A percentile compares a stretch with the other conserved stretches of the same genome.
These are phyloP conservation scores for Pseudotsuga menziesii DNA, from an alignment of 75 land plant genomes.

Conservation along the genomic window DNA sequence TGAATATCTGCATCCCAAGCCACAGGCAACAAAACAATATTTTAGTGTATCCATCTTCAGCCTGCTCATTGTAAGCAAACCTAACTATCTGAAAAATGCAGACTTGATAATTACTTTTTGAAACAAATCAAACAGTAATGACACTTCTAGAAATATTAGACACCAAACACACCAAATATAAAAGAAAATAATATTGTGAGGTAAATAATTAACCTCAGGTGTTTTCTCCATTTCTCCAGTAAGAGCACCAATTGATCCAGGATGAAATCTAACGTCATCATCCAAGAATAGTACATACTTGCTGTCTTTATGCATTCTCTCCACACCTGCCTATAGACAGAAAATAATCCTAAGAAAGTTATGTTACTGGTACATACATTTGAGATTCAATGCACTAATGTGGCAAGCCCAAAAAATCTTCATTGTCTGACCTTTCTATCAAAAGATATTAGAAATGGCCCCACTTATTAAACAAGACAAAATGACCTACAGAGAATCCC, in stretches of 20 bases:
- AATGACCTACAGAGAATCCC: neutral
- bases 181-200: neutral
- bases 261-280: constrained; percentile 98
- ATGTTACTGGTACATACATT: neutral
- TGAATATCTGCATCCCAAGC: constrained; percentile 77
- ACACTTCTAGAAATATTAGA: neutral
- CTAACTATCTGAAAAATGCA: neutral
- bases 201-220: constrained; percentile 59
- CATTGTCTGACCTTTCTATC: neutral
- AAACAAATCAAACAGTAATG: neutral
- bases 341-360: neutral
- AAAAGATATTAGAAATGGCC: neutral
- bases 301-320: constrained; percentile 89
- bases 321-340: constrained; percentile 84
- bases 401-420: neutral
- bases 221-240: constrained; percentile 84
- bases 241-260: constrained; percentile 94
- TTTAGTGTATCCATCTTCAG: no score
- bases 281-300: constrained; percentile 97
- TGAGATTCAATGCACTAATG: neutral
- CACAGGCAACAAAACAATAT: constrained; percentile 4
- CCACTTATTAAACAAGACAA: neutral
- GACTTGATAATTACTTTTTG: neutral
- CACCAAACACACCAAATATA: neutral
- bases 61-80: no score